Base-by-base conservation (phyloP, 2,329 filamentous ascomycete genomes). In the Exophiala xenobiotica region DNA sequence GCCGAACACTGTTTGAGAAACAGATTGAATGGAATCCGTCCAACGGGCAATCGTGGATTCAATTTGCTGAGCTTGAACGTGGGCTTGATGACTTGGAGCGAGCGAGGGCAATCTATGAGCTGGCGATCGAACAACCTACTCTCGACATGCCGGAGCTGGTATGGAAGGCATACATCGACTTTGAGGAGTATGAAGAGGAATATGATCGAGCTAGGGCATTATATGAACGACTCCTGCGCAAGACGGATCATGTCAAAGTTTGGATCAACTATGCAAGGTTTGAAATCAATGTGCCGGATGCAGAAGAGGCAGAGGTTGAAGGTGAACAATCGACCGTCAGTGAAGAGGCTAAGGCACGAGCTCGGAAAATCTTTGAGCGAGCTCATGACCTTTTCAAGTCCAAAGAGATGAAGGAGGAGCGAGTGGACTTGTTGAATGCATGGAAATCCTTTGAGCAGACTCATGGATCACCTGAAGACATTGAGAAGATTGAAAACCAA, bases 181-280 rank as follows among this genome's bases (percentile, higher is more conserved):
- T 97, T 65, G 93, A 99, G 71, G 92, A 97, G 67, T 90, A 95
- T 63, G 90, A 96, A 69, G 88, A 85, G 64, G 90, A 96, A 69
- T 96, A 92, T 69, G 89, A 90, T 46, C 79, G 85, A 42, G 90
- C 90, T 3, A 80, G 93, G 42, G 74, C 76, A 3, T 76, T 99
- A 38, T 99, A 97, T 72, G 92, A 97, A 74, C 83, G 92, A 6
- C 79, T 99, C 9, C 79, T 99, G 37, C 78, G 89, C 64, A 96
- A 95, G 82, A 96, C 93, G n/a, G 86, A 93, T 65, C 93, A 99
- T 67, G 90, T 96, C 77, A 99, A 97, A 77, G 93, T 99, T 54
- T 99, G 93, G 93, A 95, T 93, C 70, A 92, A 88, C 69, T 99
- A 92, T 72, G 93, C 93, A n/a, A 88, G 95, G 69, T 97, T 99